These are phyloP conservation scores for Penicillium occitanis DNA, from an alignment of 2,329 filamentous ascomycete species.

Conservation along the genomic window DNA sequence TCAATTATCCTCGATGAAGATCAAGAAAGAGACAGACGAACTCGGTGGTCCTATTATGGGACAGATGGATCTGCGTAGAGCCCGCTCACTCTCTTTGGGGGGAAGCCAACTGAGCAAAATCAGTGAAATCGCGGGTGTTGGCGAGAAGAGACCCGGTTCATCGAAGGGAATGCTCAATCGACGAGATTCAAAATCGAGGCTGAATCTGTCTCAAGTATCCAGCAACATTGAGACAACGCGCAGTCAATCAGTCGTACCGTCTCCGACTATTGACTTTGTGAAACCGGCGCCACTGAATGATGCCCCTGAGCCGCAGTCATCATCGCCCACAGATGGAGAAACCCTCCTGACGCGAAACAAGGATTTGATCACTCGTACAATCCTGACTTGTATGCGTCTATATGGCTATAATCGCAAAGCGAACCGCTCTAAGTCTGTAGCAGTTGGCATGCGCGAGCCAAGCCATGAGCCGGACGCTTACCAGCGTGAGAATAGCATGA, in stretches of 20 bases:
- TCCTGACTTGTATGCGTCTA: slow-evolving; percentile 46
- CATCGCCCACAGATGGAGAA: slow-evolving; percentile 30
- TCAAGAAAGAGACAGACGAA: slow-evolving; percentile 41
- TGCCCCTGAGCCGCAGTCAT: slow-evolving; percentile 19
- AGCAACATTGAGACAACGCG: slow-evolving; percentile 27
- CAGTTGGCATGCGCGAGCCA: slow-evolving; percentile 16
- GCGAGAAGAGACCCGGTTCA: slow-evolving; percentile 28
- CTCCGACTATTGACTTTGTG: slow-evolving; percentile 1
- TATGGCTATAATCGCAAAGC: slow-evolving; percentile 43
- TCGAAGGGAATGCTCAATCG: slow-evolving; percentile 24
- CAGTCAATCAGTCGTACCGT: slow-evolving; percentile 15
- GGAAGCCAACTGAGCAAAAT: slow-evolving; percentile 22
- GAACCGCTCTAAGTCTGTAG: slow-evolving; percentile 25
- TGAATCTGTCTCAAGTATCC: slow-evolving; percentile 1
- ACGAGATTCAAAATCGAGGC: neutral
- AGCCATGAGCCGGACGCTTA: slow-evolving; percentile 20
- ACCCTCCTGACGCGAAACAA: slow-evolving; percentile 40
- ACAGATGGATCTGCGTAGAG: slow-evolving; percentile 31
- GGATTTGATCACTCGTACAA: slow-evolving; percentile 42
- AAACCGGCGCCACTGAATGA: slow-evolving; percentile 20
- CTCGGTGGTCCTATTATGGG: slow-evolving; percentile 31
- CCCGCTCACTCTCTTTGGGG: slow-evolving; percentile 35
- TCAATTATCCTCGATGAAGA: slow-evolving; percentile 33
- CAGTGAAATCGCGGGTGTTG: slow-evolving; percentile 29
- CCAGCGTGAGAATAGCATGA: neutral